Conservation (phyloP, 139 green algal genomes). For the Chlorella sp. region DNA sequence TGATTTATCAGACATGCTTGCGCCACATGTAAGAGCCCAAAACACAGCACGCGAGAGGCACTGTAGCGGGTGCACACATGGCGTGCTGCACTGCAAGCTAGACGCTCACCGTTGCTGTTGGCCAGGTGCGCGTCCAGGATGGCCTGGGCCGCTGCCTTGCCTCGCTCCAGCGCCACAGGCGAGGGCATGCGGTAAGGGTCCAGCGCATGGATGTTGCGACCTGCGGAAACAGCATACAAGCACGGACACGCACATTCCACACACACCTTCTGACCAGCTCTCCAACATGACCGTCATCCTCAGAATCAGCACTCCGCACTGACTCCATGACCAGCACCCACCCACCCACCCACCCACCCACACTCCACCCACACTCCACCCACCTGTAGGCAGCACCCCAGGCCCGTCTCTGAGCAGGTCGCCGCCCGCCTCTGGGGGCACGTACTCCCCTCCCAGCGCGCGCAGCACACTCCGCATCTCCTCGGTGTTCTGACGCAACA, state of each 20-base stretch:
- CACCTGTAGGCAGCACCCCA: conserved; percentile 90
- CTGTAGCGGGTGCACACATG: too few species aligned
- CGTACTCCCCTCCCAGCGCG: conserved; percentile 82
- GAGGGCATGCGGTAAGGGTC: conserved; percentile 97
- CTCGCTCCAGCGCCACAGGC: conserved; percentile 68
- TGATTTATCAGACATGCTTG: too few species aligned
- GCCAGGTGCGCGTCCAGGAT: conserved; percentile 65
- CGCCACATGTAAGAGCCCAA: too few species aligned
- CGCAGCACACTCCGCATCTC: conserved; percentile 66
- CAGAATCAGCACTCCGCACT: neutral
- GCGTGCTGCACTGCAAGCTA: too few species aligned
- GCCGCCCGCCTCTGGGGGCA: conserved; percentile 81
- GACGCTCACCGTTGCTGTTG: too few species aligned
- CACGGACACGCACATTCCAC: neutral
- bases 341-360: neutral
- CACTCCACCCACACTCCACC: neutral
- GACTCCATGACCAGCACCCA: neutral
- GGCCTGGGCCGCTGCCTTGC: conserved; percentile 27
- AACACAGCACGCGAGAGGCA: too few species aligned
- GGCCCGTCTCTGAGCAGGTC: conserved; percentile 93
- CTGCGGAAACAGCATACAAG: conserved; percentile 26
- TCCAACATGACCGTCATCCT: neutral
- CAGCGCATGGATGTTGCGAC: conserved; percentile 96
- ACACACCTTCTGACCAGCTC: neutral
- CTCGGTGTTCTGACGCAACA: conserved; percentile 79